Evolutionary conservation across 768 basidiomycete genomes (phyloP).

Genomic region (Gelatoporia subvermispora): DNA sequence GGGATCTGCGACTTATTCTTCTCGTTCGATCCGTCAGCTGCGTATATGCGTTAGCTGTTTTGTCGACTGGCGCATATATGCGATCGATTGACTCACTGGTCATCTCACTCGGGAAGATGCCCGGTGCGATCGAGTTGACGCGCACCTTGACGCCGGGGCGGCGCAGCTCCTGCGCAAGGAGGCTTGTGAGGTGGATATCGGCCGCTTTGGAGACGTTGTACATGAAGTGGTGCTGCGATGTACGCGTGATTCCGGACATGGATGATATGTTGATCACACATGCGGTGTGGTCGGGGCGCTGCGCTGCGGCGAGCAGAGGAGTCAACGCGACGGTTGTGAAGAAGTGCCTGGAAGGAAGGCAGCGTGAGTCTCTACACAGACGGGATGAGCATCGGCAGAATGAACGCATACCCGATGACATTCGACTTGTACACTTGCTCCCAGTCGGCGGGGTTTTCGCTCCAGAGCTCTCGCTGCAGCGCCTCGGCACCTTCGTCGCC

Average conservation of each 20-base stretch:
- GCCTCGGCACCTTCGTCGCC: slow-evolving; percentile 23
- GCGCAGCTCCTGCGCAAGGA: slow-evolving; percentile 33
- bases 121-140: slow-evolving; percentile 33
- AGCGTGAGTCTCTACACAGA: background rate
- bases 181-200: slow-evolving; percentile 28
- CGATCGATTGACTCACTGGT: slow-evolving; percentile 20
- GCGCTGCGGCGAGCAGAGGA: slow-evolving; percentile 35
- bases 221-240: slow-evolving; percentile 37
- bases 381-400: background rate
- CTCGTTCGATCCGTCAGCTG: slow-evolving; percentile 24
- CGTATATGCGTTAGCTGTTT: background rate
- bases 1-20: slow-evolving; percentile 29
- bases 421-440: slow-evolving; percentile 29
- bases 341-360: slow-evolving; percentile 26
- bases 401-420: slow-evolving; percentile 23
- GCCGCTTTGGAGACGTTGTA: slow-evolving; percentile 42
- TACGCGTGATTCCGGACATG: slow-evolving; percentile 37
- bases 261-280: slow-evolving; percentile 39
- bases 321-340: slow-evolving; percentile 42
- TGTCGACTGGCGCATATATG: too few species aligned
- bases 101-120: slow-evolving; percentile 35
- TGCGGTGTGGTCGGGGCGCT: slow-evolving; percentile 26
- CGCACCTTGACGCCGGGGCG: slow-evolving; percentile 26
- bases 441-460: slow-evolving; percentile 25
- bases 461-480: slow-evolving; percentile 25